Conservation (phyloP, 1,284 basidiomycete genomes). For the Bjerkandera adusta region DNA sequence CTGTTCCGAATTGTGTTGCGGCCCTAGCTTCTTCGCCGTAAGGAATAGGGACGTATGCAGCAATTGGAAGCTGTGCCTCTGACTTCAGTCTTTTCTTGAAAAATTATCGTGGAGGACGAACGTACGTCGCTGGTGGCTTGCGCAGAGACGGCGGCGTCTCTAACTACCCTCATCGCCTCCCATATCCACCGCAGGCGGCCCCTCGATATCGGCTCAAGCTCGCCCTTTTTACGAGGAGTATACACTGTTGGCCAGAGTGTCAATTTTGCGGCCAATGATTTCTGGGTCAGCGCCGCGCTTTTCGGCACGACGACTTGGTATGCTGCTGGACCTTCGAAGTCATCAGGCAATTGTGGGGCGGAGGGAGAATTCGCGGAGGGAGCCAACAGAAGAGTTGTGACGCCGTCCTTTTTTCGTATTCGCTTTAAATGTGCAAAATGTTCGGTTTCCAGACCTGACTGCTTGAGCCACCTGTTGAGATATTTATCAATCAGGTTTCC, state of each 20-base stretch:
- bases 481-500: neutral
- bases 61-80: slow-evolving; percentile 64
- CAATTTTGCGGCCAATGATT: slow-evolving; percentile 66
- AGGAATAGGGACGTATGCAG: slow-evolving; percentile 69
- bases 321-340: slow-evolving; percentile 40
- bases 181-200: slow-evolving; percentile 70
- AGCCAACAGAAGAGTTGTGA: slow-evolving; percentile 52
- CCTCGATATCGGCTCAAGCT: slow-evolving; percentile 65
- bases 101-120: slow-evolving; percentile 6
- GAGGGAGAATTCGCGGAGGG: slow-evolving; percentile 28
- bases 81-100: slow-evolving; percentile 1
- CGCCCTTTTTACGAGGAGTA: slow-evolving; percentile 69
- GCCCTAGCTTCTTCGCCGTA: slow-evolving; percentile 37
- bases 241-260: slow-evolving; percentile 82
- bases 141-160: slow-evolving; percentile 51
- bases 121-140: slow-evolving; percentile 54
- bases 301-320: slow-evolving; percentile 66
- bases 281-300: slow-evolving; percentile 67
- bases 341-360: slow-evolving; percentile 26
- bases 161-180: slow-evolving; percentile 57
- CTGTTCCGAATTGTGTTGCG: slow-evolving; percentile 31
- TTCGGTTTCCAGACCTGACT: slow-evolving; percentile 54
- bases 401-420: slow-evolving; percentile 54
- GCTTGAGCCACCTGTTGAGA: slow-evolving; percentile 60
- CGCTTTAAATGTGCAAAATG: slow-evolving; percentile 79